Evolutionary conservation across 768 basidiomycete species (phyloP), one percentile per base, ranked within the genome.

Genomic region (Kwoniella sp.): DNA sequence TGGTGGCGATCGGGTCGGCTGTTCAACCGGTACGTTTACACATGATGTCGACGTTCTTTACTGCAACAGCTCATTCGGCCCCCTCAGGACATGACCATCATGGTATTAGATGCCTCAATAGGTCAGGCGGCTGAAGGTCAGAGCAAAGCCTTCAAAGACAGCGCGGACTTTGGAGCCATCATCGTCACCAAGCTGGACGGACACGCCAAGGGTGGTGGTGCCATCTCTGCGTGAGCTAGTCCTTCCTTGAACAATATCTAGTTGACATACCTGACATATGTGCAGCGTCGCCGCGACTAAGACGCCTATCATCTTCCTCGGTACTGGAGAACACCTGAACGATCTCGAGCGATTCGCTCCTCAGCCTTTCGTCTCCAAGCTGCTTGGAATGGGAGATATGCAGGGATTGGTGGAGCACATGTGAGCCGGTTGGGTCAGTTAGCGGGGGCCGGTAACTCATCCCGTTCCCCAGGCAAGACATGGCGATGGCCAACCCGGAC

Each of bases 121-220:
- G 90, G 93, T 69, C 95, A 99, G 80, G 92, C 95, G 8, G 95
- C 95, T 12, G 95, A 99, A 71, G 87, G 88, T 5, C 95, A 99
- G 69, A 87, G 87, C 72, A 82, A 83, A 34, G 95, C 95, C 1
- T 99, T 99, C 80, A 99, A 99, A 76, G 93, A 98, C 57, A 89
- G 87, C 55, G 88, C 91, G 19, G 84, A 95, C 70, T 99, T 99
- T 71, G 95, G 93, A 51, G 95, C 93, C 2, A 99, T 99, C 60
- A 95, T 99, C 54, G 95, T 99, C 14, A 99, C 95, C 10, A 99
- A 99, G 77, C 89, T 99, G 84, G 95, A 99, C 64, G 95, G 95
- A 3, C 95, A 99, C 66, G 95, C 95, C 1, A 98, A 95, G 73
- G 95, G 95, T 50, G 95, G 95, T 73, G 95, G 95, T 20, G 95